Percentiles rank a stretch among this genome's conserved stretches.
phyloP scores from a whole-genome alignment of 441 rosid species.

The Populus tomentosa region DNA sequence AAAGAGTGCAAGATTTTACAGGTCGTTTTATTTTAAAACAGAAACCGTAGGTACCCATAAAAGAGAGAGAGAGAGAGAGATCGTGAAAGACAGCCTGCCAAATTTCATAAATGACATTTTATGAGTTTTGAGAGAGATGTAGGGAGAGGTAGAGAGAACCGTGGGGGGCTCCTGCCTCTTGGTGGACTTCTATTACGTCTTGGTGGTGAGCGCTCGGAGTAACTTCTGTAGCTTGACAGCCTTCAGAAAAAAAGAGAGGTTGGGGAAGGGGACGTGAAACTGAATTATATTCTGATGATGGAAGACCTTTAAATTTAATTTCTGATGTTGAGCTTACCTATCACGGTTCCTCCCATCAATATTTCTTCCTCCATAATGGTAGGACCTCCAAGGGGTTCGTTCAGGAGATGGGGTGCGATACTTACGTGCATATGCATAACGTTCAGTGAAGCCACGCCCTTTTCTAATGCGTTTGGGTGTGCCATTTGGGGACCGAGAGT shows the following conservation, averaged over 20 bases:
- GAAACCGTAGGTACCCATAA: background rate
- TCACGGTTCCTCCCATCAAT: slow-evolving; percentile 60
- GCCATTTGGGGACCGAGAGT: slow-evolving; percentile 61
- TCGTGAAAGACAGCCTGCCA: background rate
- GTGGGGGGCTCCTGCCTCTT: slow-evolving; percentile 69
- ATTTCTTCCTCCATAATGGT: slow-evolving; percentile 60
- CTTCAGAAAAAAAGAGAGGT: slow-evolving; percentile 24
- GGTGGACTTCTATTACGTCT: slow-evolving; percentile 65
- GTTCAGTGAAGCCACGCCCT: slow-evolving; percentile 99
- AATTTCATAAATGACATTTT: background rate
- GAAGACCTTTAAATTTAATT: background rate
- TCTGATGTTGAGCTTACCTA: slow-evolving; percentile 44
- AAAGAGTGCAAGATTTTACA: background rate
- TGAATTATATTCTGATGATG: background rate
- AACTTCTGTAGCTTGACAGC: slow-evolving; percentile 55
- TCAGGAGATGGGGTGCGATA: slow-evolving; percentile 96
- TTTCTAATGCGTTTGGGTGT: slow-evolving; percentile 74
- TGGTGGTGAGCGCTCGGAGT: slow-evolving; percentile 45
- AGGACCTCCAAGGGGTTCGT: slow-evolving; percentile 48
- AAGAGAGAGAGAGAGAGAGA: background rate
- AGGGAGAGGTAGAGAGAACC: slow-evolving; percentile 34
- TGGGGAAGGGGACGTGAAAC: background rate
- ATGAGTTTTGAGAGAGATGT: background rate
- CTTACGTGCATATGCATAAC: slow-evolving; percentile 82
- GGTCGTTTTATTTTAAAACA: background rate